Conservation (phyloP, 768 basidiomycete species). For the Collybia sordida region DNA sequence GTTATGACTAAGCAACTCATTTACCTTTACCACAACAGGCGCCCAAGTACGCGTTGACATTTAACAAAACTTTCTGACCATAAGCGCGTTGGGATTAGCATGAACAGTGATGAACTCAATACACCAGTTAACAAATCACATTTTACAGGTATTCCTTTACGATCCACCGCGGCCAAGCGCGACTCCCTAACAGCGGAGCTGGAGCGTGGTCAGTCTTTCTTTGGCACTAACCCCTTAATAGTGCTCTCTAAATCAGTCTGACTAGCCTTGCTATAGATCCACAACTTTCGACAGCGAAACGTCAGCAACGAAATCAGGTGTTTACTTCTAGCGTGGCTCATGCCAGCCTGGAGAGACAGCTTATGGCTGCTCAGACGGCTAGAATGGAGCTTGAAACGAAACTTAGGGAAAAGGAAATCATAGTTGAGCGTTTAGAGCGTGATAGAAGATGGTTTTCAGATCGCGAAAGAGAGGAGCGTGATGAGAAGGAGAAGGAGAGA, state of each 20-base stretch:
- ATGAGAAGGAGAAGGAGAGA: constrained; percentile 63
- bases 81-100: not conserved
- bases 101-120: not conserved
- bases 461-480: constrained; percentile 64
- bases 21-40: no score
- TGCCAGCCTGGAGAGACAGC: constrained; percentile 66
- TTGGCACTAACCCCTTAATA: not conserved
- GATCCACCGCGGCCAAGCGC: constrained; percentile 2
- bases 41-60: no score
- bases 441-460: constrained; percentile 72
- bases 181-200: constrained; percentile 7
- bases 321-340: constrained; percentile 63
- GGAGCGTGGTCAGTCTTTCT: constrained; percentile 2
- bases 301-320: constrained; percentile 63
- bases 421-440: constrained; percentile 64
- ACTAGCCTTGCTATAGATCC: constrained; percentile 44
- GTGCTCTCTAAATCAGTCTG: not conserved
- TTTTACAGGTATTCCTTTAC: not conserved
- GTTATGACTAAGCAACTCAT: no score
- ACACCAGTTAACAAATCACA: not conserved
- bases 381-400: constrained; percentile 68
- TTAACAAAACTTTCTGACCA: no score
- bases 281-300: constrained; percentile 63
- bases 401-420: constrained; percentile 61
- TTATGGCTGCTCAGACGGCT: constrained; percentile 58